Conservation (phyloP, 805 yeast genomes). For the Metschnikowia sp. region DNA sequence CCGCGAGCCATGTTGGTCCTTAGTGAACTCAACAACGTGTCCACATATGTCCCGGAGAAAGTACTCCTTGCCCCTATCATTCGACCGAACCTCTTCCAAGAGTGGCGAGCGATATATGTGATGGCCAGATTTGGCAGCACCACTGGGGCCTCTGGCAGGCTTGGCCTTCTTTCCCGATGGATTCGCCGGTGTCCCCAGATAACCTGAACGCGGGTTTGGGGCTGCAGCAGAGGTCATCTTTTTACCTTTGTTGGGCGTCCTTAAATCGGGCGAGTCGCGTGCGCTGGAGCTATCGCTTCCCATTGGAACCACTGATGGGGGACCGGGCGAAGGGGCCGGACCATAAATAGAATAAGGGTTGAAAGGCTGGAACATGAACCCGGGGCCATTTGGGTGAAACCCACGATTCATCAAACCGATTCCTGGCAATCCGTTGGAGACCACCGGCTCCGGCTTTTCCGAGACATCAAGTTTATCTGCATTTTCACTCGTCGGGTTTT, state of each 20-base stretch:
- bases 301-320: conserved; percentile 12
- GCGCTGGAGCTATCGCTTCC: conserved; percentile 2
- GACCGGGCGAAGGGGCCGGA: conserved; percentile 17
- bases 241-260: not conserved
- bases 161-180: conserved; percentile 14
- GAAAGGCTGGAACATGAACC: conserved; percentile 50
- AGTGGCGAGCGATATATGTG: conserved; percentile 73
- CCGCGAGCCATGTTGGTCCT: conserved; percentile 96
- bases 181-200: conserved; percentile 1
- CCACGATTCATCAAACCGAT: conserved; percentile 39
- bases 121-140: conserved; percentile 24
- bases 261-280: conserved; percentile 1
- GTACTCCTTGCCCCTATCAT: conserved; percentile 54
- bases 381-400: conserved; percentile 22
- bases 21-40: conserved; percentile 85
- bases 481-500: conserved; percentile 5
- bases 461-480: not conserved
- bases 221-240: not conserved
- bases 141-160: conserved; percentile 12
- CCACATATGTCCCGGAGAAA: conserved; percentile 74
- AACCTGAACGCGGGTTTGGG: not conserved
- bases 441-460: conserved; percentile 9
- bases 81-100: conserved; percentile 79
- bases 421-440: conserved; percentile 19
- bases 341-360: conserved; percentile 42